Percentiles rank a stretch among this genome's conserved stretches.
These are phyloP conservation scores for Amanita pseudoporphyria DNA, from an alignment of 768 basidiomycete genomes.

Conservation along the genomic window DNA sequence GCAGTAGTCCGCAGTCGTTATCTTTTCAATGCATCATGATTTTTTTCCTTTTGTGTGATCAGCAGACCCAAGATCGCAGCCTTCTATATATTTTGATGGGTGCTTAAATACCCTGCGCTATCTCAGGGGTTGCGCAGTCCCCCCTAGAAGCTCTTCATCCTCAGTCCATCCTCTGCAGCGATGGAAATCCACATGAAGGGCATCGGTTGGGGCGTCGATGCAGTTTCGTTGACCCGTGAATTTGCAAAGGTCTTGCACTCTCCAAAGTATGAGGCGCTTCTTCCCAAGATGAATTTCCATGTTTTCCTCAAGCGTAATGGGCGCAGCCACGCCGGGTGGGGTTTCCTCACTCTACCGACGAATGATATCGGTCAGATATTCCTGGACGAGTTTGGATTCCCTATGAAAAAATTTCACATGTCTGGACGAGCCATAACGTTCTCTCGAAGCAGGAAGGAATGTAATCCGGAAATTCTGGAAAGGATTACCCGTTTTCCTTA, in stretches of 20 bases:
- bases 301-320: conserved; percentile 32
- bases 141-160: conserved; percentile 6
- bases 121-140: not conserved
- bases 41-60: not conserved
- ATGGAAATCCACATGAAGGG: conserved; percentile 36
- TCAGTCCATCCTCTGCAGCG: not conserved
- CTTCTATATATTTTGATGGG: not conserved
- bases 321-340: conserved; percentile 29
- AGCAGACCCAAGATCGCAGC: not conserved
- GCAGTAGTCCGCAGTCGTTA: not conserved
- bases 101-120: conserved; percentile 2
- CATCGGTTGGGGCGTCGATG: conserved; percentile 21
- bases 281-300: conserved; percentile 40
- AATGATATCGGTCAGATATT: conserved; percentile 29
- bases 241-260: conserved; percentile 39
- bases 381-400: conserved; percentile 30
- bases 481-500: conserved; percentile 29
- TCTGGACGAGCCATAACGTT: conserved; percentile 24
- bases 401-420: conserved; percentile 17
- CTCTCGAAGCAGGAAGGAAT: conserved; percentile 17
- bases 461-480: conserved; percentile 27
- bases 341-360: conserved; percentile 38
- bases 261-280: conserved; percentile 23
- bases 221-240: conserved; percentile 20
- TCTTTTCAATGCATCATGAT: not conserved